These are phyloP conservation scores for Volvox carteri DNA, from an alignment of 163 green algal species.

Conservation along the genomic window DNA sequence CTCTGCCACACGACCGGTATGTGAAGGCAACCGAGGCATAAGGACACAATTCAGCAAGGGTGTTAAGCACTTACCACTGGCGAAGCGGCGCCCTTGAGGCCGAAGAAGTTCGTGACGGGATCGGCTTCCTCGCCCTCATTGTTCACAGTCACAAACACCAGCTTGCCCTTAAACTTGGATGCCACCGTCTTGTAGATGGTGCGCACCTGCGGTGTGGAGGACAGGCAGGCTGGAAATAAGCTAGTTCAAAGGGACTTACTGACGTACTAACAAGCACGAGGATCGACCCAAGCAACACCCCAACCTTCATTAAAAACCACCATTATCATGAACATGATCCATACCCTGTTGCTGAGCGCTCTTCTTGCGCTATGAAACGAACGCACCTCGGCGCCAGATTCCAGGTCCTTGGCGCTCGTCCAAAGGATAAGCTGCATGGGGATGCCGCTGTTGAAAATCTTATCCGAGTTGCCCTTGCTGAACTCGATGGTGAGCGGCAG, in stretches of 20 bases:
- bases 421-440: conserved; percentile 72
- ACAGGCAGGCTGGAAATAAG: not conserved
- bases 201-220: not conserved
- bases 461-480: conserved; percentile 76
- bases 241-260: too few relatives aligned
- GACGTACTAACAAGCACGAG: too few relatives aligned
- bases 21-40: too few relatives aligned
- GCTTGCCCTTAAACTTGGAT: conserved; percentile 78
- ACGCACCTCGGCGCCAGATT: conserved; percentile 1
- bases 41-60: too few relatives aligned
- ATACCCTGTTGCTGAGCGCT: too few relatives aligned
- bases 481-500: conserved; percentile 82
- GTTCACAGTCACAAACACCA: conserved; percentile 87
- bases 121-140: conserved; percentile 66
- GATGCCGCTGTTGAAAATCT: conserved; percentile 82
- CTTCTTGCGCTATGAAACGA: too few relatives aligned
- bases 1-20: too few relatives aligned
- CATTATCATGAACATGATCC: too few relatives aligned
- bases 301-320: too few relatives aligned
- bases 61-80: conserved; percentile 47
- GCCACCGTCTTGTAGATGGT: conserved; percentile 54
- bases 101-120: conserved; percentile 86
- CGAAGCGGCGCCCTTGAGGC: conserved; percentile 66
- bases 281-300: too few relatives aligned
- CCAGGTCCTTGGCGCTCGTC: conserved; percentile 60